Conservation (phyloP, 1,284 basidiomycete species). For the Tylopilus sp. region DNA sequence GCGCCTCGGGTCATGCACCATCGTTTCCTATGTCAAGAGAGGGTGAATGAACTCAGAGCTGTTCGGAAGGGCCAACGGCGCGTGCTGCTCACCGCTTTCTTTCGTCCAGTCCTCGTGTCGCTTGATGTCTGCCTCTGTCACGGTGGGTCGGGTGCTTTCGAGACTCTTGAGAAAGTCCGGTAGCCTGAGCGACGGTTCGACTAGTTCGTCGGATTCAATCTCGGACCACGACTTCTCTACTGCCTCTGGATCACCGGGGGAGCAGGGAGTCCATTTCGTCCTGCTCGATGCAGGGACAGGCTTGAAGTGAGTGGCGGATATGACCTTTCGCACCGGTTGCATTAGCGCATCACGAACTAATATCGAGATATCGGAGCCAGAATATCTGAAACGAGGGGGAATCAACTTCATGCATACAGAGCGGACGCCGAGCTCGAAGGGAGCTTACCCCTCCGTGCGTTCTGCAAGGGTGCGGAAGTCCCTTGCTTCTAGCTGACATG, state of each 20-base stretch:
- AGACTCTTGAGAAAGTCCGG: slow-evolving; percentile 88
- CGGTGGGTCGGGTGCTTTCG: slow-evolving; percentile 82
- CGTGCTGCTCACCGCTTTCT: slow-evolving; percentile 61
- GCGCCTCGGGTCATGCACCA: slow-evolving; percentile 36
- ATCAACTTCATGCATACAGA: no score
- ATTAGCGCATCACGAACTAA: slow-evolving; percentile 96
- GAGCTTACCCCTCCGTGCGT: slow-evolving; percentile 76
- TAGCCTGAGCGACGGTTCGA: slow-evolving; percentile 78
- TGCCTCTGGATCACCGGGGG: slow-evolving; percentile 85
- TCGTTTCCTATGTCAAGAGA: slow-evolving; percentile 35
- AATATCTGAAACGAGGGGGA: slow-evolving; percentile 66
- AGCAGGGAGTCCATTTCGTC: slow-evolving; percentile 85
- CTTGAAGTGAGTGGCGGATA: slow-evolving; percentile 96
- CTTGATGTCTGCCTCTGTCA: slow-evolving; percentile 85
- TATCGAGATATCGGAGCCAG: slow-evolving; percentile 94
- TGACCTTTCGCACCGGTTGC: slow-evolving; percentile 97
- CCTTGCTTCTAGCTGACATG: slow-evolving; percentile 75
- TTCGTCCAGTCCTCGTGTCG: slow-evolving; percentile 92
- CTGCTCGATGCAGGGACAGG: slow-evolving; percentile 41
- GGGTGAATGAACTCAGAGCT: neutral
- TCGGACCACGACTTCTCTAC: slow-evolving; percentile 94
- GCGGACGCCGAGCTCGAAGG: neutral
- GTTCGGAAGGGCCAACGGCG: neutral
- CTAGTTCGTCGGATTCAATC: slow-evolving; percentile 84
- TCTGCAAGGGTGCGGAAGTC: slow-evolving; percentile 85